Evolutionary conservation across 345 rosid genomes (phyloP).

Genomic region (Iberis pinnata): DNA sequence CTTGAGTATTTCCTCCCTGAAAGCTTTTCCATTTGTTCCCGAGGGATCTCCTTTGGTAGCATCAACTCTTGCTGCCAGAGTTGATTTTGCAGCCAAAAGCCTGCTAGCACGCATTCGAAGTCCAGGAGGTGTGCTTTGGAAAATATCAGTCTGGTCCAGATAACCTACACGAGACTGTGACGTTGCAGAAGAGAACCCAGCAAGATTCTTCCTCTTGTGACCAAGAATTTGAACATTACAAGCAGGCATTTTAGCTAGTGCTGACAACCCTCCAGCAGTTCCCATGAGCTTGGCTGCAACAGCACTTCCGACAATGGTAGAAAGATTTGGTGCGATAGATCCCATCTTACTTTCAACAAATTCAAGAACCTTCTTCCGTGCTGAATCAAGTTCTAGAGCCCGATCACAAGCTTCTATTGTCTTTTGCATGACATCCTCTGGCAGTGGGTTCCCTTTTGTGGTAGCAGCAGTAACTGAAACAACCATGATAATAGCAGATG

Average conservation of each 20-base stretch:
- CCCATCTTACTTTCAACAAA: conserved; percentile 97
- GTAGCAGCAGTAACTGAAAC: conserved; percentile 90
- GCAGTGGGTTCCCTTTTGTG: conserved; percentile 84
- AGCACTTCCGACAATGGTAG: conserved; percentile 89
- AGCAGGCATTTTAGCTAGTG: conserved; percentile 96
- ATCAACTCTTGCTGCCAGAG: conserved; percentile 84
- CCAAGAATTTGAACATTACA: conserved; percentile 95
- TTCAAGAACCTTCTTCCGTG: conserved; percentile 86
- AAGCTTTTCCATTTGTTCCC: conserved; percentile 64
- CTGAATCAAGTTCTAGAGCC: conserved; percentile 67
- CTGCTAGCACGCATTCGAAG: conserved; percentile 71
- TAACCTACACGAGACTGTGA: conserved; percentile 76
- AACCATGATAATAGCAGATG: conserved; percentile 87
- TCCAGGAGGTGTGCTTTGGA: conserved; percentile 78
- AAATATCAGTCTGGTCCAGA: conserved; percentile 83
- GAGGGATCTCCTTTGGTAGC: conserved; percentile 77
- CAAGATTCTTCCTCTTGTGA: conserved; percentile 84
- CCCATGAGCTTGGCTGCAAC: conserved; percentile 98
- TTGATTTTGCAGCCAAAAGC: conserved; percentile 79
- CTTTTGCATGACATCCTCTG: conserved; percentile 76
- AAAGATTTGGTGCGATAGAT: conserved; percentile 88
- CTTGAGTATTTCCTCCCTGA: conserved; percentile 65
- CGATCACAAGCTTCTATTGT: conserved; percentile 81
- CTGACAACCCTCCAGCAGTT: conserved; percentile 87
- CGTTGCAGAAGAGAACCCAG: conserved; percentile 90